Conservation (phyloP, 495 filamentous ascomycete species). For the Penicillium atrosanguineum region DNA sequence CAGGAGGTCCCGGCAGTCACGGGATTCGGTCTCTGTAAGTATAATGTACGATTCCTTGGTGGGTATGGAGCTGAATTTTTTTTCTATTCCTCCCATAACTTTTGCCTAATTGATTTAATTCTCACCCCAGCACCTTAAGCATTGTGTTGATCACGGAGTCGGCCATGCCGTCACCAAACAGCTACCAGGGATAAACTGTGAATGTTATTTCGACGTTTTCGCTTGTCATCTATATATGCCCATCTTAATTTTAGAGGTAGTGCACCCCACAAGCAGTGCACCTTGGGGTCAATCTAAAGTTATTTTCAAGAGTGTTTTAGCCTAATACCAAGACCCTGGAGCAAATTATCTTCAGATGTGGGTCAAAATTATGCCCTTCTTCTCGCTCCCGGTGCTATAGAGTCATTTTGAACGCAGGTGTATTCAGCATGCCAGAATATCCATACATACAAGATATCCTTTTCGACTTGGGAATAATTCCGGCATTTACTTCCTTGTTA, state of each 20-base stretch:
- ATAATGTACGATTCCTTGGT: neutral
- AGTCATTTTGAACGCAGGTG: neutral
- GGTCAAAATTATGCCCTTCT: neutral
- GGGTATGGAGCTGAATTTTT: neutral
- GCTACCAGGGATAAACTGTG: neutral
- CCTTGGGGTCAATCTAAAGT: neutral
- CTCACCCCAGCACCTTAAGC: too few relatives aligned
- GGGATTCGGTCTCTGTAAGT: constrained; percentile 14
- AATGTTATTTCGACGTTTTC: neutral
- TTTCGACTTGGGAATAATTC: too few relatives aligned
- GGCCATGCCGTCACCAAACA: neutral
- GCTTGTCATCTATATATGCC: neutral
- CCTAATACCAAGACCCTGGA: neutral
- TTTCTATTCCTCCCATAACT: neutral
- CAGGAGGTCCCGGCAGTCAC: constrained; percentile 24
- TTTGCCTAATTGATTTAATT: too few relatives aligned
- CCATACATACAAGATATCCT: too few relatives aligned
- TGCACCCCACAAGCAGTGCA: neutral
- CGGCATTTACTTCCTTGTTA: too few relatives aligned
- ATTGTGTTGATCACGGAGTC: too few relatives aligned
- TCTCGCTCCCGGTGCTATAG: neutral
- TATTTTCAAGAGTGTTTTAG: neutral
- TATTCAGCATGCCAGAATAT: too few relatives aligned
- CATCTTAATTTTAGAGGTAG: neutral
- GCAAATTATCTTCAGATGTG: neutral